Evolutionary conservation across 148 eudicot species (phyloP).

Genomic region (Camellia lanceoleosa): DNA sequence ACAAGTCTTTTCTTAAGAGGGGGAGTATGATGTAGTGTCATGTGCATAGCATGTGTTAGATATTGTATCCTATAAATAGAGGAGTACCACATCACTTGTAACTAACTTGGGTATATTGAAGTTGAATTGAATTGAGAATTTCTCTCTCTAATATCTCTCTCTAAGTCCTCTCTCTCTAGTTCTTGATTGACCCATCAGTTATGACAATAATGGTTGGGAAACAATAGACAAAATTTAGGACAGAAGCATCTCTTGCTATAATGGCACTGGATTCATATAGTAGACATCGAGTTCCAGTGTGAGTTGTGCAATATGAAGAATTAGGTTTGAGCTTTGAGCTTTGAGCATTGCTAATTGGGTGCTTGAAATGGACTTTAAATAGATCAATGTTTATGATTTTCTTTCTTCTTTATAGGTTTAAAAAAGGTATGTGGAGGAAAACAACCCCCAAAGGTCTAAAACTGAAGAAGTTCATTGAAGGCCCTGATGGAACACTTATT

Average conservation of each 20-base stretch:
- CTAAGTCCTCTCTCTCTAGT: too few relatives aligned
- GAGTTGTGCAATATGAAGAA: neutral
- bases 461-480: conserved; percentile 75
- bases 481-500: conserved; percentile 64
- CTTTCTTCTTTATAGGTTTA: conserved; percentile 42
- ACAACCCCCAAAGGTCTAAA: conserved; percentile 78
- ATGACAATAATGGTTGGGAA: neutral
- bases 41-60: too few relatives aligned
- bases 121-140: too few relatives aligned
- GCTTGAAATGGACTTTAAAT: neutral
- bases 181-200: too few relatives aligned
- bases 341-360: neutral
- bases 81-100: too few relatives aligned
- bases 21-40: too few relatives aligned
- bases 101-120: too few relatives aligned
- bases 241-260: neutral
- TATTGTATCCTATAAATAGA: too few relatives aligned
- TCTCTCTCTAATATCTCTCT: too few relatives aligned
- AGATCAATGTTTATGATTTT: neutral
- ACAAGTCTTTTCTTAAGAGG: too few relatives aligned
- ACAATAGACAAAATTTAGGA: neutral
- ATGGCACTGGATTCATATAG: neutral
- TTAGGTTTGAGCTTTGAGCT: neutral
- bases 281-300: neutral
- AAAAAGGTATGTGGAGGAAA: conserved; percentile 86